Base-by-base conservation (phyloP, 1,139 yeast genomes). In the Debaryomycetaceae sp. region DNA sequence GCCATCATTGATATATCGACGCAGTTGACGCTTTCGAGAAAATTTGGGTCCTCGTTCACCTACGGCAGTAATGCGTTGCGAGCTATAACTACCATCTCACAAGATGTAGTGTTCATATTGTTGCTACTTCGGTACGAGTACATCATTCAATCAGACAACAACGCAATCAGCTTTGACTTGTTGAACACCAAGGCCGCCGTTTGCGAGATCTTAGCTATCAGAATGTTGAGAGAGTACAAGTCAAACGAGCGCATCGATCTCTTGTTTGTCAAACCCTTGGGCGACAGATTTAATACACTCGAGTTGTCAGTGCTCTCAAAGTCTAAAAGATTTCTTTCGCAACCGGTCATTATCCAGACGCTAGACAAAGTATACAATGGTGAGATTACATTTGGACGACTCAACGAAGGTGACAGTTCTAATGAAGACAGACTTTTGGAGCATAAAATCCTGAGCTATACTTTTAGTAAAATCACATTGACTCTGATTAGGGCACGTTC, bases 301-400 rank as follows among this genome's bases (percentile, higher is more conserved):
- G 83, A 76, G 43, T 52, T 76, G 27, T 70, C 78, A 10, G 68
- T 76, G 26, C 56, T 73, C 31, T 65, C 78, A 12, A 70, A 71
- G 37, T 71, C 80, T 3, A 76, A 76, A 42, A 59, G 58, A 39
- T 71, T 76, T 38, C 53, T 76, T 31, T 67, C 78, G 2, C 80
- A 75, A 44, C 82, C 82, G 1, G 62, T 71, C 12, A 67, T 76
- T 3, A 61, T 69, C 3, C 61, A 67, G 22, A 68, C 74, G 2
- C 48, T 76, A 32, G 70, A 71, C 31, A 63, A 71, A 32, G 66
- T 77, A 28, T 75, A 78, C 63, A 66, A 70, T 39, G 83, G 83
- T 2, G 73, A 57, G 28, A 47, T 65, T 20, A 53, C 63, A 7
- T 35, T 59, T 19, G 12, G 20, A 24, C 23, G 17, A 10, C 11